A percentile compares a stretch with the other conserved stretches of the same genome.
These are phyloP conservation scores for Hirsutella rhossiliensis DNA, from an alignment of 2,329 filamentous ascomycete genomes.

Conservation along the genomic window DNA sequence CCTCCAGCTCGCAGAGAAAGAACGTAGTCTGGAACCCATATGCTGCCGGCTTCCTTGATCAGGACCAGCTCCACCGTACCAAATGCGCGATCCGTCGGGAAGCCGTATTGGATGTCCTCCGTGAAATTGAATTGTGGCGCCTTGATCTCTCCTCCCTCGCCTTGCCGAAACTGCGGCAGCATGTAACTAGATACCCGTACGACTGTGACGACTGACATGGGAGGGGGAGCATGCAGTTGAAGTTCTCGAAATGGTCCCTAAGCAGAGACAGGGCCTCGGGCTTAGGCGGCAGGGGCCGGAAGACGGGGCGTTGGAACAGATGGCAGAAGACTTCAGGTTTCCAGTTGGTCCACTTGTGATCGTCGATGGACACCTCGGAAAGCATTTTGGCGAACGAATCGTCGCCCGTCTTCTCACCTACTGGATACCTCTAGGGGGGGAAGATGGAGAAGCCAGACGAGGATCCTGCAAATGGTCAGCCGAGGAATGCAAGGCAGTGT, in stretches of 20 bases:
- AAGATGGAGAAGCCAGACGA: constrained; percentile 98
- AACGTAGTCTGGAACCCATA: no score
- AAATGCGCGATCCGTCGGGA: no score
- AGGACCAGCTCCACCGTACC: no score
- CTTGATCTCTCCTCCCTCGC: no score
- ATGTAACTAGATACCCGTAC: no score
- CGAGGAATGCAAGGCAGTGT: background rate
- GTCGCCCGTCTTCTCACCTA: constrained; percentile 99
- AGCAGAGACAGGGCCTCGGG: constrained; percentile 79
- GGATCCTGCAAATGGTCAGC: constrained; percentile 49
- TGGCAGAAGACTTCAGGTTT: constrained; percentile 95
- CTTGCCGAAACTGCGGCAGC: no score
- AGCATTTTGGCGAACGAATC: constrained; percentile 93
- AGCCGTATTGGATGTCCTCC: no score
- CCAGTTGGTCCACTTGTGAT: constrained; percentile 95
- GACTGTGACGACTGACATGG: no score
- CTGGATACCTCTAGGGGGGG: constrained; percentile 91
- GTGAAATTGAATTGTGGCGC: no score
- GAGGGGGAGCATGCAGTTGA: constrained; percentile 96
- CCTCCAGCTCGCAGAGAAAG: no score
- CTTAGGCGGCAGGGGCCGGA: constrained; percentile 72
- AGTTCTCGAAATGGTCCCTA: constrained; percentile 94
- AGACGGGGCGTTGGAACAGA: constrained; percentile 75
- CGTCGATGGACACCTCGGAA: constrained; percentile 75
- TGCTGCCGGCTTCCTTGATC: no score